Percentiles rank a stretch among this genome's conserved stretches.
These are phyloP conservation scores for Suhomyces kilbournensis DNA, from an alignment of 805 yeast species.

Conservation along the genomic window DNA sequence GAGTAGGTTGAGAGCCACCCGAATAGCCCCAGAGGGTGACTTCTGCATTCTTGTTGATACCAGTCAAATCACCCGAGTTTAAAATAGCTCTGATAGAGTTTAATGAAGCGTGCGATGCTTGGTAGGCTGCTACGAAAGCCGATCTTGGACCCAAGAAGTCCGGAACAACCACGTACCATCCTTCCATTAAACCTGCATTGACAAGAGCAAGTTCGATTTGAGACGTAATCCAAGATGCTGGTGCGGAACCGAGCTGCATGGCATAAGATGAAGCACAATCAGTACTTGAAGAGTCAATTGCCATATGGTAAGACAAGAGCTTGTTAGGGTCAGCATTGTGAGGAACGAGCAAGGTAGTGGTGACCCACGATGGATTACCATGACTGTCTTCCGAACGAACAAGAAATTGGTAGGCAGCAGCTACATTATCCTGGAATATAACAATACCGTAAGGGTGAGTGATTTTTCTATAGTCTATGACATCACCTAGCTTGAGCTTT, in stretches of 20 bases:
- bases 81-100: slow-evolving; percentile 31
- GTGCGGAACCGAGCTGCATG: slow-evolving; percentile 13
- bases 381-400: slow-evolving; percentile 18
- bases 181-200: slow-evolving; percentile 17
- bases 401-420: slow-evolving; percentile 13
- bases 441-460: slow-evolving; percentile 10
- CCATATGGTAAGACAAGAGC: slow-evolving; percentile 26
- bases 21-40: slow-evolving; percentile 34
- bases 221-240: slow-evolving; percentile 10
- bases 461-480: slow-evolving; percentile 11
- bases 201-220: slow-evolving; percentile 16
- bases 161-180: slow-evolving; percentile 33
- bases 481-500: slow-evolving; percentile 9
- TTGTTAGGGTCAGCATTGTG: slow-evolving; percentile 24
- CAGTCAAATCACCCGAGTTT: slow-evolving; percentile 14
- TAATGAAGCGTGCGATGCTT: slow-evolving; percentile 29
- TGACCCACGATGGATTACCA: slow-evolving; percentile 24
- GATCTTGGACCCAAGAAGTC: slow-evolving; percentile 36
- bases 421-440: slow-evolving; percentile 7
- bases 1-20: slow-evolving; percentile 38
- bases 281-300: slow-evolving; percentile 25
- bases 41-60: slow-evolving; percentile 17
- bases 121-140: slow-evolving; percentile 31
- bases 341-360: slow-evolving; percentile 29
- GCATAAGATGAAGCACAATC: slow-evolving; percentile 30